These are phyloP conservation scores for Flaveria floridana DNA, from an alignment of 140 eudicot species.

Conservation along the genomic window DNA sequence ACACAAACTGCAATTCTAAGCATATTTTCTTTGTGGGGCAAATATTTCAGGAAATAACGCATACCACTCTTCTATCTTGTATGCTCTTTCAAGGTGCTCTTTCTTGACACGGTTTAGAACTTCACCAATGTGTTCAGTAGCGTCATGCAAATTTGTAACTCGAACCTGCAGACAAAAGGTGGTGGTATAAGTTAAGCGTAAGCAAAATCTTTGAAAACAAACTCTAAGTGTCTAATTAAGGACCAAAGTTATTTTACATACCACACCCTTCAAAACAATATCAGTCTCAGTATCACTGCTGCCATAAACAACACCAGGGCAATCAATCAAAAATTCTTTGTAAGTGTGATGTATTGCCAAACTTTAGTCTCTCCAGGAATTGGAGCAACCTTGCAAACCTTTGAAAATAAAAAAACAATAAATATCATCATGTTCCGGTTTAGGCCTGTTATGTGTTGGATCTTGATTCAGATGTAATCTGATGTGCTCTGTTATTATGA, in stretches of 20 bases:
- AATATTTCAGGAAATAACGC: constrained; percentile 4
- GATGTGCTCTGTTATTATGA: too few species aligned
- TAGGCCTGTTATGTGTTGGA: too few species aligned
- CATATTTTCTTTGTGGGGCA: not conserved
- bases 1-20: not conserved
- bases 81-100: constrained; percentile 86
- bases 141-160: constrained; percentile 88
- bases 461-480: too few species aligned
- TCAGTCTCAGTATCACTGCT: constrained; percentile 85
- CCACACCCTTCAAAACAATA: constrained; percentile 96
- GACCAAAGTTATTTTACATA: constrained; percentile 36
- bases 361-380: constrained; percentile 99
- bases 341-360: constrained; percentile 97
- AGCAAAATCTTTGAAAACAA: not conserved
- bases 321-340: constrained; percentile 94
- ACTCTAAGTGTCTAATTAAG: not conserved
- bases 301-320: constrained; percentile 98
- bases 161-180: constrained; percentile 53
- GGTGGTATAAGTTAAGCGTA: not conserved
- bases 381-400: constrained; percentile 99
- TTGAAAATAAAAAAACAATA: constrained; percentile 18
- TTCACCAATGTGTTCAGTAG: constrained; percentile 96
- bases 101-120: constrained; percentile 83
- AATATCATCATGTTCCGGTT: too few species aligned
- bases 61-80: constrained; percentile 81